Evolutionary conservation across 2,329 filamentous ascomycete genomes (phyloP).

Genomic region (Colletotrichum musicola): DNA sequence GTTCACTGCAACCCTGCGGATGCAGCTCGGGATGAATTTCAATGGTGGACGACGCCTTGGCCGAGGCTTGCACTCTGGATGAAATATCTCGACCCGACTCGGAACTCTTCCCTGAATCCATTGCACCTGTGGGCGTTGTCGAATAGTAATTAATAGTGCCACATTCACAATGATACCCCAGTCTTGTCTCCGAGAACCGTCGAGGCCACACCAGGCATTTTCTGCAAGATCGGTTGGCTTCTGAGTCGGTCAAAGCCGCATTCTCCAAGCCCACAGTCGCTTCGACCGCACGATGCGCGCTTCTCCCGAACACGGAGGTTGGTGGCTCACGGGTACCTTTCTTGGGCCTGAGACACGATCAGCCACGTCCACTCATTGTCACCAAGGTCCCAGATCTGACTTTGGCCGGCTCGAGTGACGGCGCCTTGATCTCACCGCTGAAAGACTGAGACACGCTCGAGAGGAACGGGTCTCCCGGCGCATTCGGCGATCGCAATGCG

Average conservation of each 20-base stretch:
- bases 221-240: not conserved
- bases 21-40: conserved; percentile 10
- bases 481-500: not conserved
- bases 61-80: not conserved
- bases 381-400: conserved; percentile 8
- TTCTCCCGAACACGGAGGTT: conserved; percentile 4
- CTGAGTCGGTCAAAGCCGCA: conserved; percentile 6
- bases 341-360: conserved; percentile 7
- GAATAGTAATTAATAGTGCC: not conserved
- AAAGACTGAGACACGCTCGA: conserved; percentile 21
- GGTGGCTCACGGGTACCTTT: conserved; percentile 25
- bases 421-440: conserved; percentile 28
- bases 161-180: not conserved
- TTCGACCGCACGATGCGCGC: not conserved
- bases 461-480: not conserved
- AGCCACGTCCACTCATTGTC: conserved; percentile 8
- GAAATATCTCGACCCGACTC: not conserved
- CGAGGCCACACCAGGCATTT: not conserved
- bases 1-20: conserved; percentile 22
- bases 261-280: not conserved
- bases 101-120: no score
- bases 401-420: conserved; percentile 7
- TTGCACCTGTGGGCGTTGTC: no score
- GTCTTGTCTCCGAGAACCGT: no score
- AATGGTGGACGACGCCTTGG: conserved; percentile 4